Evolutionary conservation across 2,329 filamentous ascomycete species (phyloP).

Genomic region (Aspergillus pseudonomiae): DNA sequence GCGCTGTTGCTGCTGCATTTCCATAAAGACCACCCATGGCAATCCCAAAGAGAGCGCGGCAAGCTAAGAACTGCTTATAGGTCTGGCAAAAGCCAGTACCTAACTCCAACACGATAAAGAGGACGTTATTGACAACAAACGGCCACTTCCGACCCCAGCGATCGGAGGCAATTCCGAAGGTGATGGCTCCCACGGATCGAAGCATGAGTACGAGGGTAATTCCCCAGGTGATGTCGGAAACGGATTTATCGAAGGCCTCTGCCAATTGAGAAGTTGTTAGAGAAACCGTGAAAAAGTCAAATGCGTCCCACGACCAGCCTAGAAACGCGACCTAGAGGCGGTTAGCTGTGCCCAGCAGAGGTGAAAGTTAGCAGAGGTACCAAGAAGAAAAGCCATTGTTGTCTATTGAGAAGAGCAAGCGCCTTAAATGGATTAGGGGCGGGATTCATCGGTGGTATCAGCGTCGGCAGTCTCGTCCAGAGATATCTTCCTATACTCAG

Average conservation of each 20-base stretch:
- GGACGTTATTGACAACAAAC: conserved; percentile 62
- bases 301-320: conserved; percentile 60
- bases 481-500: conserved; percentile 51
- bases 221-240: conserved; percentile 64
- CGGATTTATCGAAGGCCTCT: conserved; percentile 55
- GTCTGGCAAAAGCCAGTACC: conserved; percentile 63
- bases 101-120: conserved; percentile 64
- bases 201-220: conserved; percentile 63
- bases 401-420: conserved; percentile 53
- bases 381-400: conserved; percentile 63
- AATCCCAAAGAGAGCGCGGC: conserved; percentile 64
- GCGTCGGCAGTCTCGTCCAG: conserved; percentile 55
- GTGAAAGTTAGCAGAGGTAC: conserved; percentile 25
- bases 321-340: conserved; percentile 40
- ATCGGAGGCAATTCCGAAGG: conserved; percentile 57
- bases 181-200: conserved; percentile 60
- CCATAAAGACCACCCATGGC: conserved; percentile 68
- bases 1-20: conserved; percentile 63
- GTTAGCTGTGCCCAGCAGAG: conserved; percentile 6
- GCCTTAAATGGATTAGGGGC: conserved; percentile 58
- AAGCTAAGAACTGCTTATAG: conserved; percentile 61
- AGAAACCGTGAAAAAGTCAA: conserved; percentile 66
- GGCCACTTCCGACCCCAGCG: conserved; percentile 62
- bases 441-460: conserved; percentile 59
- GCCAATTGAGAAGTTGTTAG: conserved; percentile 59